phyloP scores from a whole-genome alignment of 306 rosid genomes.

The Medicago ruthenica region DNA sequence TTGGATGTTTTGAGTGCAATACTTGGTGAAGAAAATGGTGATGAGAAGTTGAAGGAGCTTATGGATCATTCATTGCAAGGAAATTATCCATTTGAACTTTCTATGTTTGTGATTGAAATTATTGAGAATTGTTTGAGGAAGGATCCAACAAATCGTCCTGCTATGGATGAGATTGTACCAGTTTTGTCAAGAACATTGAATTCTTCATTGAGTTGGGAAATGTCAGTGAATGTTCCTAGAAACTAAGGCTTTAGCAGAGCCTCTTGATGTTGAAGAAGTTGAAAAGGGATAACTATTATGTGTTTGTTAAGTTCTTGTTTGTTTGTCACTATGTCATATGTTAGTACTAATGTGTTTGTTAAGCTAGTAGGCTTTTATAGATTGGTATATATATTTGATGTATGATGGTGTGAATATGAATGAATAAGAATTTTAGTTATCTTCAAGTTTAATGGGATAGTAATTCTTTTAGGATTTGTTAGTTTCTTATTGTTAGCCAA shows the following conservation, averaged over 20 bases:
- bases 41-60: constrained; percentile 54
- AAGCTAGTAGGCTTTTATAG: neutral
- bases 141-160: constrained; percentile 69
- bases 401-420: constrained; percentile 8
- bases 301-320: neutral
- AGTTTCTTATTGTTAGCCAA: no score
- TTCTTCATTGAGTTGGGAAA: constrained; percentile 77
- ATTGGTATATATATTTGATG: neutral
- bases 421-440: constrained; percentile 3
- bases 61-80: constrained; percentile 64
- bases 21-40: constrained; percentile 45
- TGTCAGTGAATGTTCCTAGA: constrained; percentile 42
- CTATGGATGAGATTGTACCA: constrained; percentile 71
- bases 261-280: neutral
- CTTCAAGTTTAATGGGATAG: neutral
- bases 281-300: constrained; percentile 5
- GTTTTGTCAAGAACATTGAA: constrained; percentile 59
- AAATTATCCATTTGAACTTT: constrained; percentile 71
- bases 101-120: constrained; percentile 51
- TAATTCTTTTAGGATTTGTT: no score
- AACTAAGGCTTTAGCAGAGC: neutral
- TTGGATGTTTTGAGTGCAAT: constrained; percentile 42
- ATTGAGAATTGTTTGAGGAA: constrained; percentile 58
- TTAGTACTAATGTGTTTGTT: neutral
- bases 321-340: neutral